Conservation (phyloP, 441 rosid genomes). For the Biscutella laevigata region DNA sequence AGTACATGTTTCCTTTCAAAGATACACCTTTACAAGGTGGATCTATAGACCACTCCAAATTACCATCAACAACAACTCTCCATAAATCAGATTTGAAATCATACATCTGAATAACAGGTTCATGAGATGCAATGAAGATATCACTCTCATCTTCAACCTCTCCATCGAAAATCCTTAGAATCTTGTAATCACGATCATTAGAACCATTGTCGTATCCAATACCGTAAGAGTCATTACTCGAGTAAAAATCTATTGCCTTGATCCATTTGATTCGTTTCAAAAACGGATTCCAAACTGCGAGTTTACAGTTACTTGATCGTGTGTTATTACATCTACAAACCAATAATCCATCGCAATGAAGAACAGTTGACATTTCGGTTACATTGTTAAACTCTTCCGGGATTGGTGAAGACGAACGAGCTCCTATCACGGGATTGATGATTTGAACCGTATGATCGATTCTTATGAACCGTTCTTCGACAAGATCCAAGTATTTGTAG, state of each 20-base stretch:
- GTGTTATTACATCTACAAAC: slow-evolving; percentile 16
- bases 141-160: background rate
- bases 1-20: slow-evolving; percentile 26
- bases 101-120: slow-evolving; percentile 6
- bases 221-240: slow-evolving; percentile 15
- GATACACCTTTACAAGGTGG: slow-evolving; percentile 22
- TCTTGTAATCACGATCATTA: slow-evolving; percentile 11
- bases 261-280: slow-evolving; percentile 20
- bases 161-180: slow-evolving; percentile 15
- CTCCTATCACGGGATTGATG: slow-evolving; percentile 5
- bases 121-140: background rate
- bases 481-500: slow-evolving; percentile 20
- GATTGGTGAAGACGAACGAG: slow-evolving; percentile 18
- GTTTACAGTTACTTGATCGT: slow-evolving; percentile 2
- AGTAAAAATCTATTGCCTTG: slow-evolving; percentile 9
- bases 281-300: slow-evolving; percentile 24
- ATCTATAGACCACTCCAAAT: slow-evolving; percentile 21
- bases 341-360: slow-evolving; percentile 25
- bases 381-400: background rate
- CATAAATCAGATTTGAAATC: slow-evolving; percentile 16
- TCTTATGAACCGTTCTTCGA: slow-evolving; percentile 21
- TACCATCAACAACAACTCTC: background rate
- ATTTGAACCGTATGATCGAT: slow-evolving; percentile 13
- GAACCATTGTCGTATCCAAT: slow-evolving; percentile 16
- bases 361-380: slow-evolving; percentile 4